Evolutionary conservation across 208 protist species (phyloP).

Genomic region (Acanthamoeba sp.): DNA sequence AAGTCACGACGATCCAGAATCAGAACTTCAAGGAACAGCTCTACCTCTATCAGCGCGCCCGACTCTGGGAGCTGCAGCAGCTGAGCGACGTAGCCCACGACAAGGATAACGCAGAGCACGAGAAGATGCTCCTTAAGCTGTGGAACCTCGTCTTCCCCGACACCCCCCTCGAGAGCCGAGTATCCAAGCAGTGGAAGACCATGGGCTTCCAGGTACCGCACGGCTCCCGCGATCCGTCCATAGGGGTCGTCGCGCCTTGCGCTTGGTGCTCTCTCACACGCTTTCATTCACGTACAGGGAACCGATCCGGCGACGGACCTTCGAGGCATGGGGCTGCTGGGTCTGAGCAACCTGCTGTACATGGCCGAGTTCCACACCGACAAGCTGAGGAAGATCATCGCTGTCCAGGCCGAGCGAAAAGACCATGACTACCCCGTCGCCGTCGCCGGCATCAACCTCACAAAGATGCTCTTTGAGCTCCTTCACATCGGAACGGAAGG

Average conservation of each 20-base stretch:
- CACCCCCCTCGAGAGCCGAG: conserved; percentile 32
- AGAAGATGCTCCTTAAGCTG: conserved; percentile 53
- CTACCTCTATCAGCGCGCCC: conserved; percentile 62
- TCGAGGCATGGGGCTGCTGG: conserved; percentile 91
- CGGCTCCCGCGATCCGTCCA: neutral
- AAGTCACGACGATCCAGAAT: conserved; percentile 65
- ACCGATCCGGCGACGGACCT: conserved; percentile 92
- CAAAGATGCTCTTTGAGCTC: conserved; percentile 75
- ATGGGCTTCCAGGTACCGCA: conserved; percentile 69
- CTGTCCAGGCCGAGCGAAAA: conserved; percentile 69
- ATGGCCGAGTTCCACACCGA: conserved; percentile 87
- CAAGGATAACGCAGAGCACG: conserved; percentile 70
- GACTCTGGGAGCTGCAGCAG: conserved; percentile 67
- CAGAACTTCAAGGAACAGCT: conserved; percentile 63
- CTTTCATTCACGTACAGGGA: conserved; percentile 90
- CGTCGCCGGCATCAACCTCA: conserved; percentile 79
- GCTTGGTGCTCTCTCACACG: neutral
- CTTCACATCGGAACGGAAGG: conserved; percentile 69
- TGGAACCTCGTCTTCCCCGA: conserved; percentile 62
- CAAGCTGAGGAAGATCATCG: conserved; percentile 26
- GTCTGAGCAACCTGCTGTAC: conserved; percentile 91
- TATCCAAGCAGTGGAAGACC: conserved; percentile 29
- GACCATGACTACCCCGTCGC: conserved; percentile 81
- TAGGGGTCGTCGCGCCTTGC: neutral
- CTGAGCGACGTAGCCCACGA: conserved; percentile 44